Evolutionary conservation across 202 grass and related monocot species (phyloP), one percentile per base, ranked within the genome.

Genomic region (Sporobolus alterniflorus): DNA sequence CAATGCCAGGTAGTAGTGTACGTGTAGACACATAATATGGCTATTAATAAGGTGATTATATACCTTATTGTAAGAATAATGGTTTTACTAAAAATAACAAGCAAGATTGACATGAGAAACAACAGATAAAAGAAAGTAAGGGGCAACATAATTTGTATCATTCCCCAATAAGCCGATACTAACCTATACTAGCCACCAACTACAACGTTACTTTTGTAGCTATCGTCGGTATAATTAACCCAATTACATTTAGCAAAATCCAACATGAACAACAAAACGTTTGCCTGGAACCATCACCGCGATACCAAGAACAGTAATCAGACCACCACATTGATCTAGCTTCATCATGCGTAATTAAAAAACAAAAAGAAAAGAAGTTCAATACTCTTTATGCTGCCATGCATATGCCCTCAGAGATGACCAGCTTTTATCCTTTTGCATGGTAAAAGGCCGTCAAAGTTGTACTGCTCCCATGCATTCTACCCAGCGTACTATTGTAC

Each of bases 311-410:
- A 28, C 21, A 56, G 40, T 51, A 42, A 31, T 65, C 18, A 42
- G 29, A 33, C 55, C 34, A 61, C 24, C 26, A 12, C 55, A 72
- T 77, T 59, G 75, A 65, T 85, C 55, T 77, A 80, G 56, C 39
- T 56, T 78, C 67, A 62, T 78, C 59, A 62, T 73, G 30, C 34
- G 64, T 72, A 82, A 75, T 57, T 64, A 61, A 81, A 85, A 39
- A 39, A 65, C 1, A 24, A 22, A 10, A 22, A 21, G 0, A 52
- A n/a, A 68, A 24, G 42, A 63, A 79, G 15, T 42, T 42, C 69
- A 61, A 79, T 86, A n/a, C 84, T 67, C 48, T 29, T 29, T 26
- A 46, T 21, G 17, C 57, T 41, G 32, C 20, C 34, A 55, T 72
- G 16, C 73, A 75, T 39, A n/a, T 84, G 75, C 34, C 67, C 68